Evolutionary conservation across 305 asterid genomes (phyloP).

Genomic region (Plantago coronopus): DNA sequence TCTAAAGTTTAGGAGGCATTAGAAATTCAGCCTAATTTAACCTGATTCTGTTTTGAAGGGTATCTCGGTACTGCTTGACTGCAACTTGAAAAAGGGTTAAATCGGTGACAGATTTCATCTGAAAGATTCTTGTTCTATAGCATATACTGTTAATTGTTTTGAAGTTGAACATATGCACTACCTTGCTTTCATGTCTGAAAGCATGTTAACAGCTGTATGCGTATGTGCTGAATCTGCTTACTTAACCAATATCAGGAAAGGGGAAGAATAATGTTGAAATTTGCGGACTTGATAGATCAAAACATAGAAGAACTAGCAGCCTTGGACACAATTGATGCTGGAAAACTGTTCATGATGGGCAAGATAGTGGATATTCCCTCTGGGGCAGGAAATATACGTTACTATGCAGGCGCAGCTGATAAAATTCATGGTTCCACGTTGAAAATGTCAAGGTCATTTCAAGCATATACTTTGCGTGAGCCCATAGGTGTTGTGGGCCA

Average conservation of each 20-base stretch:
- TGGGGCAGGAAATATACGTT: conserved; percentile 49
- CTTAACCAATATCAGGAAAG: conserved; percentile 43
- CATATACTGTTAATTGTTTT: too few relatives aligned
- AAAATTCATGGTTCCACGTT: conserved; percentile 75
- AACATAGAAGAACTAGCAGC: conserved; percentile 56
- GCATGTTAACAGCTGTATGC: too few relatives aligned
- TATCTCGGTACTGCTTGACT: too few relatives aligned
- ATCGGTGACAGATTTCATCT: too few relatives aligned
- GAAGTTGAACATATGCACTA: too few relatives aligned
- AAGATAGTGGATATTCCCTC: conserved; percentile 48
- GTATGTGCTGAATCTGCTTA: too few relatives aligned
- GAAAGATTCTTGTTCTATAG: too few relatives aligned
- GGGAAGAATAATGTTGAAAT: conserved; percentile 50
- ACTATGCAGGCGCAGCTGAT: conserved; percentile 70
- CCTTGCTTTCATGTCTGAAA: neutral
- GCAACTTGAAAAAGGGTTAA: too few relatives aligned
- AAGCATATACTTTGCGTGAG: conserved; percentile 56
- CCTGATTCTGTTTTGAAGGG: too few relatives aligned
- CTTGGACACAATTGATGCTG: conserved; percentile 56
- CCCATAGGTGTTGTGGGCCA: conserved; percentile 78
- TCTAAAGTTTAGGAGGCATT: too few relatives aligned
- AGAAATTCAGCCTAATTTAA: too few relatives aligned
- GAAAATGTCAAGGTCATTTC: conserved; percentile 55
- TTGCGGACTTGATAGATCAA: conserved; percentile 60
- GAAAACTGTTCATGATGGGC: conserved; percentile 37